A percentile compares a stretch with the other conserved stretches of the same genome.
Evolutionary conservation across 2,329 filamentous ascomycete species (phyloP).

Genomic region (Curvularia verruculosa): DNA sequence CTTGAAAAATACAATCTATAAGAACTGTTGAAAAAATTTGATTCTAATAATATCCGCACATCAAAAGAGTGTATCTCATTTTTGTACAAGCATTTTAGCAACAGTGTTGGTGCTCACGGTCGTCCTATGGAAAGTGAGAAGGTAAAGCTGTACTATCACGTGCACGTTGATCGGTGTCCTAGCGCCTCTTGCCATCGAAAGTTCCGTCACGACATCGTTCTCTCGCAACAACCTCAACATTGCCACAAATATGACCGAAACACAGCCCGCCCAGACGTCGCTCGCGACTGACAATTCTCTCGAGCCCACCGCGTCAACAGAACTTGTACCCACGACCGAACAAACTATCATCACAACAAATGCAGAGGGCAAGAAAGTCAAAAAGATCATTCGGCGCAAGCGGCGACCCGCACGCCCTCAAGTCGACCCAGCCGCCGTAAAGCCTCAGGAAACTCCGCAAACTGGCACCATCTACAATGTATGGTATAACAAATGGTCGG

Average conservation of each 20-base stretch:
- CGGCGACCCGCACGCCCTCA: constrained; percentile 87
- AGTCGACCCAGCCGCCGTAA: constrained; percentile 82
- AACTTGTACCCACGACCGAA: constrained; percentile 35
- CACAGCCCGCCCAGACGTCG: constrained; percentile 27
- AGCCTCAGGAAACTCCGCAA: constrained; percentile 84
- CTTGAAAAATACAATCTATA: no score
- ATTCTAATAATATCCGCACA: no score
- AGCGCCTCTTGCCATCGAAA: constrained; percentile 24
- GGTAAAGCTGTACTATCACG: constrained; percentile 56
- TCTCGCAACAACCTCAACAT: background rate
- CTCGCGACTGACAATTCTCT: constrained; percentile 31
- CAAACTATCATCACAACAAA: constrained; percentile 45
- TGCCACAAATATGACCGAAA: constrained; percentile 33
- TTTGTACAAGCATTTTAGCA: background rate
- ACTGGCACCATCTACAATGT: constrained; percentile 97
- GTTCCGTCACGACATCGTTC: constrained; percentile 21
- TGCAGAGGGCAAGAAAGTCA: constrained; percentile 69
- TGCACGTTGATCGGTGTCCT: constrained; percentile 14
- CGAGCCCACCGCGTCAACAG: constrained; percentile 29
- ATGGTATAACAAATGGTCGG: constrained; percentile 99
- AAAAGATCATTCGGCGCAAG: constrained; percentile 92
- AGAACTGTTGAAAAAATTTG: no score
- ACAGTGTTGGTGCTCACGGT: background rate
- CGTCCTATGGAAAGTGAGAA: background rate
- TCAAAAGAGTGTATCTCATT: no score